Evolutionary conservation across 139 green algal species (phyloP).

Genomic region (Haematococcus lacustris): DNA sequence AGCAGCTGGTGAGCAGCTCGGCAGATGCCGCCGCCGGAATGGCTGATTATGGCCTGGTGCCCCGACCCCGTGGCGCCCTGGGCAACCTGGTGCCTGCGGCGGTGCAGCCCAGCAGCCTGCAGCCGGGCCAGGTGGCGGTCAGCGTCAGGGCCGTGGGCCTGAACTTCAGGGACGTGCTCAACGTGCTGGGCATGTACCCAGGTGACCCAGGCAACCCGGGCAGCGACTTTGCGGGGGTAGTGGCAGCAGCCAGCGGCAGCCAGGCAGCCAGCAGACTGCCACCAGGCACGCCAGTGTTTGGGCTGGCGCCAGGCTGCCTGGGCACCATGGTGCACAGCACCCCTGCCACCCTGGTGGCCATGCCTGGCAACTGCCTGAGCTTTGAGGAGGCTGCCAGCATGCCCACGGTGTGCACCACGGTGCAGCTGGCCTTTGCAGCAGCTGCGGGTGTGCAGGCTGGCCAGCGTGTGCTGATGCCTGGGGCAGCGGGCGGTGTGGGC

Average conservation of each 20-base stretch:
- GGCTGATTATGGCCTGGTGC: no score
- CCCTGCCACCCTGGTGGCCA: constrained; percentile 41
- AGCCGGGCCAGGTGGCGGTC: constrained; percentile 38
- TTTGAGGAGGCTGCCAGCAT: constrained; percentile 67
- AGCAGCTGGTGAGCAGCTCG: no score
- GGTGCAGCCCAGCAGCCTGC: no score
- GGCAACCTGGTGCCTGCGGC: no score
- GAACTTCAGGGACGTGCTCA: constrained; percentile 83
- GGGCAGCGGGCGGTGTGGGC: constrained; percentile 69
- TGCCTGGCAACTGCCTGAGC: constrained; percentile 49
- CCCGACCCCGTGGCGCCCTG: no score
- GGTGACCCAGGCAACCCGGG: constrained; percentile 48
- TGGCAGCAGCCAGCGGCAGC: constrained; percentile 16
- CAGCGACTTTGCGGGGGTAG: constrained; percentile 59
- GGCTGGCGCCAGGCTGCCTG: constrained; percentile 62
- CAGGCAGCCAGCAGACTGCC: no score
- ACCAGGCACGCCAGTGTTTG: no score
- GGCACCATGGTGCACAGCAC: constrained; percentile 51
- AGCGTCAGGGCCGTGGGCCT: constrained; percentile 70
- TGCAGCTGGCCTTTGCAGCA: constrained; percentile 46
- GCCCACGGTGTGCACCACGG: constrained; percentile 79
- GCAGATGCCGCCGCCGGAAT: no score
- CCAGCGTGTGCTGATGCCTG: constrained; percentile 61
- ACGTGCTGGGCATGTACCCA: constrained; percentile 61
- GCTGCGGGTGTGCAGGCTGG: constrained; percentile 17